Base-by-base conservation (phyloP, 2,329 filamentous ascomycete species). In the Aspergillus udagawae region DNA sequence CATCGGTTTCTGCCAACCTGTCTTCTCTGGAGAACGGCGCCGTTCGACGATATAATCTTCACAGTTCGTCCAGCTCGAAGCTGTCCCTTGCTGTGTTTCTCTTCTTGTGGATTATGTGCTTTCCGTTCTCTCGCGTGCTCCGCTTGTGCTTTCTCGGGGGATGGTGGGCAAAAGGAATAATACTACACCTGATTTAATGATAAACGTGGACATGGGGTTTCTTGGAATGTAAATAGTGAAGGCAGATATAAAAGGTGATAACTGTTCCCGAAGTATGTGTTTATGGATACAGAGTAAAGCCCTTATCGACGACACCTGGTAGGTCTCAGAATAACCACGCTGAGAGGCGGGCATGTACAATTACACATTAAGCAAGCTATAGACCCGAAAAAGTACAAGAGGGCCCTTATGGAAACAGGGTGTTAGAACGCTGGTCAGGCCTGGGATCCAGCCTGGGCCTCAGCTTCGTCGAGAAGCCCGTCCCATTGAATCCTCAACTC, bases 401-500 rank as follows among this genome's bases (percentile, higher is more conserved):
- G 28, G 10, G 9, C 28, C 28, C 28, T 3, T 29, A 32, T 32
- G 12, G 29, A 56, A 56, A 52, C 52, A 38, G 28, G 41, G 52
- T 20, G 52, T 20, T 49, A 32, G 44, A 41, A 56, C 17, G 23
- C 10, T 20, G 28, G 25, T 42, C 32, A 28, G 35, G 23, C 12
- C 27, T 51, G 45, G 54, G 50, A 28, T 28, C 27, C 23, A 27
- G 23, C 20, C 35, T 58, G 44, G 12, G 44, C 56, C 53, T 76
- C 75, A 21, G 67, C 70, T 52, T 64, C 54, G 61, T 76, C 73
- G 56, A 77, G 60, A 38, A 77, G 63, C 14, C 44, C 62, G 54
- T 77, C 75, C 75, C 75, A 78, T 51, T 69, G 53, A 4, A 70
- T 55, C 42, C 75, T 67, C 64, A 78, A 59, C 42, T 74, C 72